These are phyloP conservation scores for Naumovozyma castellii DNA, from an alignment of 805 yeast genomes.

Conservation along the genomic window DNA sequence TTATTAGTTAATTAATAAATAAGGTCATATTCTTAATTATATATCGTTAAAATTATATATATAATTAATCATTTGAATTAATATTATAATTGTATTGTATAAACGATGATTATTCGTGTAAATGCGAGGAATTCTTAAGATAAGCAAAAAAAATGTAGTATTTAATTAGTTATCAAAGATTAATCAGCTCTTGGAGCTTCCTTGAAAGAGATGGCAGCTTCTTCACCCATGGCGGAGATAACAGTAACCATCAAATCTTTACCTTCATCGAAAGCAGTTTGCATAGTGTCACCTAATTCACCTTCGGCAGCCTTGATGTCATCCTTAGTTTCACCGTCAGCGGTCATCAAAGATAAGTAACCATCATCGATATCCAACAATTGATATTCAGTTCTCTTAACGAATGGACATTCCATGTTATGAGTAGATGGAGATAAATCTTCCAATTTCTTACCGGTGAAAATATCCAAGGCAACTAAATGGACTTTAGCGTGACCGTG, in stretches of 20 bases:
- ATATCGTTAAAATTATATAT: not conserved
- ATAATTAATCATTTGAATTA: not conserved
- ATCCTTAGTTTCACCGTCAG: constrained; percentile 98
- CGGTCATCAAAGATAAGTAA: constrained; percentile 90
- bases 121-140: not conserved
- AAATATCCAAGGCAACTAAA: constrained; percentile 96
- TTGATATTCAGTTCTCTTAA: constrained; percentile 90
- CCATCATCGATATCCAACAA: constrained; percentile 98
- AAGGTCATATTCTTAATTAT: not conserved
- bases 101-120: not conserved
- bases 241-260: constrained; percentile 95
- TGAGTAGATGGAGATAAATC: constrained; percentile 99
- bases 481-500: constrained; percentile 99
- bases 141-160: too few relatives aligned
- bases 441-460: constrained; percentile 98
- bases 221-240: constrained; percentile 98
- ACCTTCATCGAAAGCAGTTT: constrained; percentile 92
- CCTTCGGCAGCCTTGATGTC: constrained; percentile 98
- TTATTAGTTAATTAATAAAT: too few relatives aligned
- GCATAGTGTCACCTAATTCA: constrained; percentile 89
- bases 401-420: constrained; percentile 99
- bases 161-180: too few relatives aligned
- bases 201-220: constrained; percentile 96
- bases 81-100: not conserved
- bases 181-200: constrained; percentile 78